Percentiles rank a stretch among this genome's conserved stretches.
Evolutionary conservation across 495 filamentous ascomycete genomes (phyloP).

Genomic region (Trichoderma erinaceum): DNA sequence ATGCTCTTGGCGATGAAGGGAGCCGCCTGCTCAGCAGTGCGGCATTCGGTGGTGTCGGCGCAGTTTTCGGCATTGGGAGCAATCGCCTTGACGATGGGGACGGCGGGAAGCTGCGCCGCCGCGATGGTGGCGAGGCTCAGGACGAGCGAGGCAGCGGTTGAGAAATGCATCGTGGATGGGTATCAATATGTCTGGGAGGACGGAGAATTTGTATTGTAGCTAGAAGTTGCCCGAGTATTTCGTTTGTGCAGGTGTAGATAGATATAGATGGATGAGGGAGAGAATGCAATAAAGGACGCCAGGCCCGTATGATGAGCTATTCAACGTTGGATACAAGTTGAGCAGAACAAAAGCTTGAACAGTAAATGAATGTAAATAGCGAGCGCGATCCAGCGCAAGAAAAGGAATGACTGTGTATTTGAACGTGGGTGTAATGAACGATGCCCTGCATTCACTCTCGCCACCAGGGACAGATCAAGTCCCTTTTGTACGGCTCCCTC

Average conservation of each 20-base stretch:
- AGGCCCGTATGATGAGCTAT: background rate
- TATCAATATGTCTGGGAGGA: background rate
- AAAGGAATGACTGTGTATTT: background rate
- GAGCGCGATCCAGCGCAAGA: background rate
- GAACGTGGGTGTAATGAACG: background rate
- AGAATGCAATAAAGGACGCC: background rate
- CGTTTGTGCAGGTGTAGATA: background rate
- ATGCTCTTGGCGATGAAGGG: slow-evolving; percentile 35
- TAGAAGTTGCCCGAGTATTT: background rate
- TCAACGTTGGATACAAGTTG: background rate
- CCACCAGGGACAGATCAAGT: slow-evolving; percentile 1
- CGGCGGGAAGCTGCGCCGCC: background rate
- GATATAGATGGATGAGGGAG: background rate
- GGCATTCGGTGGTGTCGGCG: slow-evolving; percentile 53
- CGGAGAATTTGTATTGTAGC: background rate
- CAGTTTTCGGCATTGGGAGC: slow-evolving; percentile 31
- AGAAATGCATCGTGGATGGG: slow-evolving; percentile 2
- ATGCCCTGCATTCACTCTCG: background rate
- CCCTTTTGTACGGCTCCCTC: slow-evolving; percentile 5
- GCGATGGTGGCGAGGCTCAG: slow-evolving; percentile 4
- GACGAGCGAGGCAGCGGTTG: background rate
- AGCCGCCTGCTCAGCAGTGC: slow-evolving; percentile 57
- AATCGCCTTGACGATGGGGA: slow-evolving; percentile 9
- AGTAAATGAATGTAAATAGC: background rate
- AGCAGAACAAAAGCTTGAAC: background rate